phyloP scores from a whole-genome alignment of 2,329 filamentous ascomycete genomes.

The Aspergillus sp. region DNA sequence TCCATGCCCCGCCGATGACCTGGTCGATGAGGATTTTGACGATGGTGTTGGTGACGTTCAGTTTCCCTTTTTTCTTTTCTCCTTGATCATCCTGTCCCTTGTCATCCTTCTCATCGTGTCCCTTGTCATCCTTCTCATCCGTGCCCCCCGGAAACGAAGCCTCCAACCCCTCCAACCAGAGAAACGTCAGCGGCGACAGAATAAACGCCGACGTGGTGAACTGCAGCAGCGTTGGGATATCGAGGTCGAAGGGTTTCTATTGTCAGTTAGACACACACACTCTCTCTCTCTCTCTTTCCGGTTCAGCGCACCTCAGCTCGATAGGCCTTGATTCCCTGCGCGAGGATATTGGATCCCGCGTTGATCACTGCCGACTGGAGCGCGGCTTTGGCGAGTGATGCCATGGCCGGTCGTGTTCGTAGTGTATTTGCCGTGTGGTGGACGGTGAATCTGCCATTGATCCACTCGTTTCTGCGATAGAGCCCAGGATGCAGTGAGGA shows the following conservation, averaged over 20 bases:
- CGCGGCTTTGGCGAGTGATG: conserved; percentile 46
- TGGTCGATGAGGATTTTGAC: conserved; percentile 54
- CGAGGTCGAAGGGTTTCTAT: conserved; percentile 40
- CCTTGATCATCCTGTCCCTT: too few species aligned
- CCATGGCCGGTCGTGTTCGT: conserved; percentile 20
- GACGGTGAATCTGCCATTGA: too few species aligned
- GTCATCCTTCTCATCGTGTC: conserved; percentile 3
- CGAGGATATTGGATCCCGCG: conserved; percentile 47
- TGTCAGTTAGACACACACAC: not conserved
- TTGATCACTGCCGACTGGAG: conserved; percentile 47
- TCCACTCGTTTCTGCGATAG: not conserved
- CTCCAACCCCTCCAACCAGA: conserved; percentile 52
- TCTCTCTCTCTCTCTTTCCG: not conserved
- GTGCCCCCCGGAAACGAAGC: conserved; percentile 43
- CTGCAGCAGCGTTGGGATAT: conserved; percentile 43
- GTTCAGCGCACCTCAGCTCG: conserved; percentile 31
- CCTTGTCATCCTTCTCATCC: conserved; percentile 1
- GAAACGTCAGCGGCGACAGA: conserved; percentile 49
- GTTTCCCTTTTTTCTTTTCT: conserved; percentile 10
- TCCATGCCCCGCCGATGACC: conserved; percentile 48
- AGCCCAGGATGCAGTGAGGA: too few species aligned
- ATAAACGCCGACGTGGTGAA: conserved; percentile 49
- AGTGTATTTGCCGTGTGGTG: not conserved
- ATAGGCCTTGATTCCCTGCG: conserved; percentile 47
- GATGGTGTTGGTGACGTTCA: conserved; percentile 28